These are phyloP conservation scores for Tolypocladium endophyticum DNA, from an alignment of 2,329 filamentous ascomycete genomes.

Conservation along the genomic window DNA sequence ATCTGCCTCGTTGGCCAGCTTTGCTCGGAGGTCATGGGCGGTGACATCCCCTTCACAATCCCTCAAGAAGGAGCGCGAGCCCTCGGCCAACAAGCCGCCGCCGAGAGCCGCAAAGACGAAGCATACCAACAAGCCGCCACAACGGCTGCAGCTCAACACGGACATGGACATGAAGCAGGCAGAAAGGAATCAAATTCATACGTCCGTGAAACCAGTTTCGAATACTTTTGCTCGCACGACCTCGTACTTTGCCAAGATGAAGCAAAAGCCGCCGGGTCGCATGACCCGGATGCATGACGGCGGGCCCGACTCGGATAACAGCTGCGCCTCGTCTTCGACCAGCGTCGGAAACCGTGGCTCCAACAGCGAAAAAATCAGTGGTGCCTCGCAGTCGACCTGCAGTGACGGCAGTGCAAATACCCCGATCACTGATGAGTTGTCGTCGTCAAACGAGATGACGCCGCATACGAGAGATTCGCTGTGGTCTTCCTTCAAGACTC, in stretches of 20 bases:
- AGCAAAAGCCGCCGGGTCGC: constrained; percentile 32
- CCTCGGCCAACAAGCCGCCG: constrained; percentile 10
- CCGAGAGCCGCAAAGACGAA: constrained; percentile 14
- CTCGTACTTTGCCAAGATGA: constrained; percentile 40
- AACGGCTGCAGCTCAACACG: constrained; percentile 17
- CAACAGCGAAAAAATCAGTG: constrained; percentile 22
- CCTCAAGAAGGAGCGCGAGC: constrained; percentile 23
- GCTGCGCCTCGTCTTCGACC: constrained; percentile 35
- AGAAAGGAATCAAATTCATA: constrained; percentile 13
- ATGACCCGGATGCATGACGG: constrained; percentile 27
- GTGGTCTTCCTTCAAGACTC: constrained; percentile 42
- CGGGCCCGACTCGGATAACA: constrained; percentile 28
- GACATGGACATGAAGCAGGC: constrained; percentile 11
- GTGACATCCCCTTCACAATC: constrained; percentile 37
- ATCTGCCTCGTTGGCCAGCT: constrained; percentile 37
- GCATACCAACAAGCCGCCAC: constrained; percentile 12
- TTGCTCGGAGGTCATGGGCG: constrained; percentile 42
- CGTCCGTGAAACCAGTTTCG: constrained; percentile 25
- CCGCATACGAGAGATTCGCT: constrained; percentile 37
- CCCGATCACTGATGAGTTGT: constrained; percentile 30
- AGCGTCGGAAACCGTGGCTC: constrained; percentile 33
- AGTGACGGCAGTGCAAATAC: constrained; percentile 26
- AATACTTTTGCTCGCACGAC: constrained; percentile 32
- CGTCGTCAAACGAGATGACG: constrained; percentile 28
- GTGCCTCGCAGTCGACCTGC: constrained; percentile 26